phyloP scores from a whole-genome alignment of 2,329 filamentous ascomycete species.

The Fusarium hostae region DNA sequence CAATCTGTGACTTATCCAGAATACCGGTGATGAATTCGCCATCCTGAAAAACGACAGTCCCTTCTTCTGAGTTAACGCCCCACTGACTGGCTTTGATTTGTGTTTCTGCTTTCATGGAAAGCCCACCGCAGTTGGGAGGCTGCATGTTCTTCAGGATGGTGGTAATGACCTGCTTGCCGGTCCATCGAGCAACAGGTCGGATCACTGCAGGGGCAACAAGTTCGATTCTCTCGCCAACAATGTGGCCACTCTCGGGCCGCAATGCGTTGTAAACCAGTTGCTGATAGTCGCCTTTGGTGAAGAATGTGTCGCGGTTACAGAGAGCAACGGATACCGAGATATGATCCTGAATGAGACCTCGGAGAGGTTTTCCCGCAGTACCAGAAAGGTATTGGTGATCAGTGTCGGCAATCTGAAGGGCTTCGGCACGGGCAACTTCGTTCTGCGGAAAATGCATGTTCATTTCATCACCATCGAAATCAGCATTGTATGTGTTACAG shows the following conservation, averaged over 20 bases:
- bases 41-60: slow-evolving; percentile 81
- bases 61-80: slow-evolving; percentile 82
- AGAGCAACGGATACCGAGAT: slow-evolving; percentile 93
- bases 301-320: slow-evolving; percentile 91
- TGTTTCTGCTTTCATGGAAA: slow-evolving; percentile 83
- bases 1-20: slow-evolving; percentile 94
- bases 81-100: slow-evolving; percentile 83
- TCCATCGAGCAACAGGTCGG: slow-evolving; percentile 87
- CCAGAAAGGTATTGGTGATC: slow-evolving; percentile 97
- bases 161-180: slow-evolving; percentile 94
- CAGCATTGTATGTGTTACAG: slow-evolving; percentile 98
- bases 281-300: slow-evolving; percentile 87
- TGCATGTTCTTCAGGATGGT: slow-evolving; percentile 93
- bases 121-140: slow-evolving; percentile 77
- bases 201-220: slow-evolving; percentile 83
- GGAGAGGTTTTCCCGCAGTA: slow-evolving; percentile 90
- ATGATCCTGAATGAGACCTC: slow-evolving; percentile 98
- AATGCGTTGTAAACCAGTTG: slow-evolving; percentile 92
- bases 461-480: slow-evolving; percentile 99
- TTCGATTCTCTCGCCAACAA: slow-evolving; percentile 82
- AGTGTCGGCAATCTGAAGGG: slow-evolving; percentile 91
- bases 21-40: slow-evolving; percentile 92
- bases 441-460: slow-evolving; percentile 99
- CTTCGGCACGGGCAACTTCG: slow-evolving; percentile 91
- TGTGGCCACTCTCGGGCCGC: slow-evolving; percentile 90